phyloP scores from a whole-genome alignment of 805 yeast species.

The Metschnikowia sp. region DNA sequence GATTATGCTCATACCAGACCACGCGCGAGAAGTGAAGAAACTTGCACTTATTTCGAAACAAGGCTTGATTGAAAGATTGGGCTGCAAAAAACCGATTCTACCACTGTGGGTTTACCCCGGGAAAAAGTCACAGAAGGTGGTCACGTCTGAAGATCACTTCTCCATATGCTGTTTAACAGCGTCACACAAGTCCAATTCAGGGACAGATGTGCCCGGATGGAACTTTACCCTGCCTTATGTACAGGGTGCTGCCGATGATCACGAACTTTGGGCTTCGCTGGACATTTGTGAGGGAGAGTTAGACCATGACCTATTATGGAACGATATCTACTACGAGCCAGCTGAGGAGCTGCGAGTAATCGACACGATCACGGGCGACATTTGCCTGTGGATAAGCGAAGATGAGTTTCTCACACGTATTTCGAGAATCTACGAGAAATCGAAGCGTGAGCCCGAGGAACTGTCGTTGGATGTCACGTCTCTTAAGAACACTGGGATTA shows the following conservation, averaged over 20 bases:
- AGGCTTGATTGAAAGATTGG: slow-evolving; percentile 27
- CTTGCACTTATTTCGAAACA: slow-evolving; percentile 38
- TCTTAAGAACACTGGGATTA: slow-evolving; percentile 25
- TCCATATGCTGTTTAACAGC: slow-evolving; percentile 17
- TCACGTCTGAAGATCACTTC: background rate
- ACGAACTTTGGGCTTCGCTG: slow-evolving; percentile 67
- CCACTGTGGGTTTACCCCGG: slow-evolving; percentile 74
- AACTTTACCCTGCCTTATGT: slow-evolving; percentile 46
- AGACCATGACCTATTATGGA: slow-evolving; percentile 59
- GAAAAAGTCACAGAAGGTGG: slow-evolving; percentile 2
- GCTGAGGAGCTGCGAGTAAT: slow-evolving; percentile 15
- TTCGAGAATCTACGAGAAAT: slow-evolving; percentile 11
- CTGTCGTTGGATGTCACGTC: slow-evolving; percentile 11
- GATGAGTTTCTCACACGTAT: slow-evolving; percentile 20
- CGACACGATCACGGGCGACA: slow-evolving; percentile 21
- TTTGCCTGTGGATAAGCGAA: slow-evolving; percentile 23
- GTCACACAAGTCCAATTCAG: slow-evolving; percentile 7
- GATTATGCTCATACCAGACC: slow-evolving; percentile 40
- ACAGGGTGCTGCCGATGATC: slow-evolving; percentile 95
- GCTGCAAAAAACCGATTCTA: slow-evolving; percentile 45
- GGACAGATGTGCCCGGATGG: slow-evolving; percentile 11
- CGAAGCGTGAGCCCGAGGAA: background rate
- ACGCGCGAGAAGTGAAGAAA: slow-evolving; percentile 43
- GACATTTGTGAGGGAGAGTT: slow-evolving; percentile 44
- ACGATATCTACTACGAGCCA: slow-evolving; percentile 15